phyloP scores from a whole-genome alignment of 345 rosid species.

The Cardamine occulta region DNA sequence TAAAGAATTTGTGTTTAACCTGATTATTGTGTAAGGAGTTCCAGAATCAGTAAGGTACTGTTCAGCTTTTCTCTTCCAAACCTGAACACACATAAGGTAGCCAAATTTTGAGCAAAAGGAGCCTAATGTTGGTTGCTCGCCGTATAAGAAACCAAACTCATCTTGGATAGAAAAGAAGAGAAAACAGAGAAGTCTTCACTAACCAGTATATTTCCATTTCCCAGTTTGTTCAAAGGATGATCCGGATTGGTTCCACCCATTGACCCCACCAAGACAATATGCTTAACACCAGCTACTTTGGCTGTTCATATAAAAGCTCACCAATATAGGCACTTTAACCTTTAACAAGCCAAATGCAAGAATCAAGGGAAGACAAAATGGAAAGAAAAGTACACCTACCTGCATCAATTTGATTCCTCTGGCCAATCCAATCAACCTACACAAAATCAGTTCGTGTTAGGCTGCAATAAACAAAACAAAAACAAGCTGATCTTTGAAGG shows the following conservation, averaged over 20 bases:
- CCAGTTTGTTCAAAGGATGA: conserved; percentile 79
- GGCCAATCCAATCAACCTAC: conserved; percentile 94
- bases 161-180: background rate
- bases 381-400: conserved; percentile 49
- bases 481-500: background rate
- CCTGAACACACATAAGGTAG: conserved; percentile 41
- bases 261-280: conserved; percentile 84
- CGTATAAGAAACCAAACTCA: conserved; percentile 10
- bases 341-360: background rate
- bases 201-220: conserved; percentile 84
- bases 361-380: background rate
- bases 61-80: conserved; percentile 96
- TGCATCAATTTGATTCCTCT: conserved; percentile 86
- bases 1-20: conserved; percentile 44
- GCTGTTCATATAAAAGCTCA: conserved; percentile 54
- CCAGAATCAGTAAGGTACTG: conserved; percentile 90
- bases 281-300: conserved; percentile 84
- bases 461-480: background rate
- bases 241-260: conserved; percentile 85
- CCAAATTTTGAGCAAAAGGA: background rate
- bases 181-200: conserved; percentile 26
- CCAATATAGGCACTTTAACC: conserved; percentile 1
- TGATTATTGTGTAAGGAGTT: conserved; percentile 83
- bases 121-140: background rate
- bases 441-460: background rate